Conservation (phyloP, 495 filamentous ascomycete genomes). For the Podospora tetraspora region DNA sequence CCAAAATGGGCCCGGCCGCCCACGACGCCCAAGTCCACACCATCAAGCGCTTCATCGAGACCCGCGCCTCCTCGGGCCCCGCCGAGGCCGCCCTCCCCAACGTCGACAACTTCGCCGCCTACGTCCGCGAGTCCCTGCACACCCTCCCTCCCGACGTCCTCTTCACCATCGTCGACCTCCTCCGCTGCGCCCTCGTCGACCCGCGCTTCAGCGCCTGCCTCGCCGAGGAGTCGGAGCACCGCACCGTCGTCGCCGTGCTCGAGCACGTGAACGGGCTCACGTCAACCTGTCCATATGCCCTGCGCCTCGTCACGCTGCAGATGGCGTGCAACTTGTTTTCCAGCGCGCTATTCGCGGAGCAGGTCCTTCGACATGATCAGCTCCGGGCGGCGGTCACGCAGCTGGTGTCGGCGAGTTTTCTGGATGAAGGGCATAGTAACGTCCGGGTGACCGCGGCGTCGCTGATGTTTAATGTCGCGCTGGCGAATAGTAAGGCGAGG, state of each 20-base stretch:
- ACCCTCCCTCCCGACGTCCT: constrained; percentile 52
- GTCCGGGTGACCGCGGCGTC: constrained; percentile 72
- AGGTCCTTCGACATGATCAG: constrained; percentile 34
- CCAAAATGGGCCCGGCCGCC: constrained; percentile 59
- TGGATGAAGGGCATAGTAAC: constrained; percentile 48
- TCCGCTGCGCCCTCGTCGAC: constrained; percentile 72
- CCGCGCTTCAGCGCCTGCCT: constrained; percentile 81
- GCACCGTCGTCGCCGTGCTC: constrained; percentile 61
- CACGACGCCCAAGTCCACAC: constrained; percentile 50
- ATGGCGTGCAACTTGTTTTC: constrained; percentile 60
- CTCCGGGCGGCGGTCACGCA: constrained; percentile 38
- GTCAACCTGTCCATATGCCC: constrained; percentile 61
- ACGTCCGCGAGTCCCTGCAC: constrained; percentile 45
- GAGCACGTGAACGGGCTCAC: constrained; percentile 46
- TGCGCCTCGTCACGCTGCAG: constrained; percentile 73
- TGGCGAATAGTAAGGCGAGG: constrained; percentile 61
- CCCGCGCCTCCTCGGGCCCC: constrained; percentile 47
- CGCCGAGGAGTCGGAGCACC: constrained; percentile 64
- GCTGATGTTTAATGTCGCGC: constrained; percentile 76
- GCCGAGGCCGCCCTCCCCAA: constrained; percentile 57
- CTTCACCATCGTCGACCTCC: constrained; percentile 79
- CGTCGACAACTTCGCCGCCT: constrained; percentile 49
- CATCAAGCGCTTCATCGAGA: constrained; percentile 61
- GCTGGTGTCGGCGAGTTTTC: constrained; percentile 49
- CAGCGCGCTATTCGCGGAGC: constrained; percentile 49